A percentile compares a stretch with the other conserved stretches of the same genome.
Conservation (phyloP, 1,284 basidiomycete genomes). For the Microbotryomycetes sp. region DNA sequence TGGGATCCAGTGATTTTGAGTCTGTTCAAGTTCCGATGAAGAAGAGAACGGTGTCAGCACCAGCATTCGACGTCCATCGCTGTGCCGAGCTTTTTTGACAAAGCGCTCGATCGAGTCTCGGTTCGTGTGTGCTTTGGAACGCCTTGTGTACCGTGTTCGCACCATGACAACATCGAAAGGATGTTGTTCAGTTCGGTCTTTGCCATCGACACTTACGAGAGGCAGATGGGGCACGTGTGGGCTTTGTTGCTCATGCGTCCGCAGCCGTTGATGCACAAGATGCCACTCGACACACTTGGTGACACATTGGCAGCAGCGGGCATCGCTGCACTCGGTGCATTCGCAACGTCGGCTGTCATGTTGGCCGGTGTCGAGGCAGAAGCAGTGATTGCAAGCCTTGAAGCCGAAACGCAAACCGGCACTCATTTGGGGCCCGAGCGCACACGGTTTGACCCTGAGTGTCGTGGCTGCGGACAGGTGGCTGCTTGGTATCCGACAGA, state of each 20-base stretch:
- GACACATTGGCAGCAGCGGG: neutral
- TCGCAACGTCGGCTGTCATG: neutral
- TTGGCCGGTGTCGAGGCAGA: neutral
- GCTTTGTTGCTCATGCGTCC: conserved; percentile 9
- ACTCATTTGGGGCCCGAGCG: no score
- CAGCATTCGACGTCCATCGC: no score
- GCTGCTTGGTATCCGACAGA: no score
- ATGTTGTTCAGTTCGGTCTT: no score
- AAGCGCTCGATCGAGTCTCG: neutral
- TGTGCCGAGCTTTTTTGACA: neutral
- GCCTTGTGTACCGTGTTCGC: neutral
- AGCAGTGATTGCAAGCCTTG: no score
- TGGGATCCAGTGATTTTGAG: conserved; percentile 7
- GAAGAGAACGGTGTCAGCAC: neutral
- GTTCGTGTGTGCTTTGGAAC: no score
- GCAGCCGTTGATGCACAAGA: conserved; percentile 25
- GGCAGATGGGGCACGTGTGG: conserved; percentile 23
- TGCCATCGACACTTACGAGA: conserved; percentile 12
- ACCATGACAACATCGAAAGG: neutral
- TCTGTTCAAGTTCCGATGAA: no score
- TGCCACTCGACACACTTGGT: neutral
- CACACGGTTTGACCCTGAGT: no score
- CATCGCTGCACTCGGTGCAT: neutral
- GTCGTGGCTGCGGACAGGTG: no score
- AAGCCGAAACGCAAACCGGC: no score